These are phyloP conservation scores for Puccinia triticina DNA, from an alignment of 1,284 basidiomycete genomes.

Conservation along the genomic window DNA sequence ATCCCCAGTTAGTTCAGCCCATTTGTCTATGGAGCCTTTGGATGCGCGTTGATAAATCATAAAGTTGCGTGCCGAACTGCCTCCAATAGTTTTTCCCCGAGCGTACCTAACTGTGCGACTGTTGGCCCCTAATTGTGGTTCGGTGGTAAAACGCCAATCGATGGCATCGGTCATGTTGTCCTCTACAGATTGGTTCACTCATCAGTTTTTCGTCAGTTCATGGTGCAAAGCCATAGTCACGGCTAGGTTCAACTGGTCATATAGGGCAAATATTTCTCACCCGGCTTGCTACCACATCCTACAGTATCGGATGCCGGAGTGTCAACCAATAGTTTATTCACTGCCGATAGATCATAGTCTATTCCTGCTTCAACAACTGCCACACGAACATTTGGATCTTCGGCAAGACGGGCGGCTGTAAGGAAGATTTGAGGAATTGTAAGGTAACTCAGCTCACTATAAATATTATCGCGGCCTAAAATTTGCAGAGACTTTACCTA, in stretches of 20 bases:
- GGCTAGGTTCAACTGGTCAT: slow-evolving; percentile 6
- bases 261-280: not conserved
- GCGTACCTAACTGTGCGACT: slow-evolving; percentile 54
- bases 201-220: not conserved
- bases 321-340: slow-evolving; percentile 52
- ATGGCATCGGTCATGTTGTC: slow-evolving; percentile 23
- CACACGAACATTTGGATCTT: slow-evolving; percentile 55
- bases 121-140: slow-evolving; percentile 40
- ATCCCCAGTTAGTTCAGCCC: slow-evolving; percentile 58
- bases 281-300: slow-evolving; percentile 55
- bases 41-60: slow-evolving; percentile 58
- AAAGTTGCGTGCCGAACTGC: slow-evolving; percentile 58
- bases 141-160: slow-evolving; percentile 36
- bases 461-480: not conserved
- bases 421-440: not conserved
- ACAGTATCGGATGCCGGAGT: slow-evolving; percentile 51
- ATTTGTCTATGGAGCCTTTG: slow-evolving; percentile 57
- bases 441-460: no score
- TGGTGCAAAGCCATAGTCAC: not conserved
- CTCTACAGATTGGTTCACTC: not conserved
- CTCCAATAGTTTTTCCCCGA: slow-evolving; percentile 58
- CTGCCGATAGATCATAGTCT: slow-evolving; percentile 20
- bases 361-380: slow-evolving; percentile 58
- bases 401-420: slow-evolving; percentile 53
- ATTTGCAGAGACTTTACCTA: not conserved